phyloP scores from a whole-genome alignment of 2,329 filamentous ascomycete genomes.

The Fusarium sp. region DNA sequence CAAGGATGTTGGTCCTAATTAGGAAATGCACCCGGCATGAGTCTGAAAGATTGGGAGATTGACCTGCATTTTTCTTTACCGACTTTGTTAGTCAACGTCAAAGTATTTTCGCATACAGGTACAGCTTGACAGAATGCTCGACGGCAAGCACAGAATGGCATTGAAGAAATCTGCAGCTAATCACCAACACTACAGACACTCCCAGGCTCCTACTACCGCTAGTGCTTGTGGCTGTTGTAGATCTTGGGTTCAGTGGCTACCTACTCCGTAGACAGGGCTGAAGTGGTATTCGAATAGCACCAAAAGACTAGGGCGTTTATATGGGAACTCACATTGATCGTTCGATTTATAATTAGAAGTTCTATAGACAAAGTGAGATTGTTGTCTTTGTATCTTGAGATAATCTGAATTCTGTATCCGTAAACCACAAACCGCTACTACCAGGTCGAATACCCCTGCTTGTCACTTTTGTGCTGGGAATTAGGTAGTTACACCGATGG shows the following conservation, averaged over 20 bases:
- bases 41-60: neutral
- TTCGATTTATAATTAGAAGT: neutral
- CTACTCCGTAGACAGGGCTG: neutral
- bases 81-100: constrained; percentile 8
- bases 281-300: neutral
- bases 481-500: neutral
- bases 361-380: neutral
- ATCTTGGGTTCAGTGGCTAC: neutral
- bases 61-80: neutral
- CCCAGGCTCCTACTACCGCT: neutral
- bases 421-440: neutral
- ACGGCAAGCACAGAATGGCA: neutral
- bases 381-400: neutral
- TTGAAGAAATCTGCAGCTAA: neutral
- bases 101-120: constrained; percentile 4
- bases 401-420: neutral
- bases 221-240: neutral
- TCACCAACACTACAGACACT: neutral
- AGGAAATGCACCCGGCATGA: constrained; percentile 14
- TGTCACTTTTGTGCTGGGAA: neutral
- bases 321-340: neutral
- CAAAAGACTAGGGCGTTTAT: neutral
- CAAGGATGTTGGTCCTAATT: constrained; percentile 5
- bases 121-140: neutral
- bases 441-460: neutral